These are phyloP conservation scores for Saksenaea oblongispora DNA, from an alignment of 371 early-diverging fungal species.

Conservation along the genomic window DNA sequence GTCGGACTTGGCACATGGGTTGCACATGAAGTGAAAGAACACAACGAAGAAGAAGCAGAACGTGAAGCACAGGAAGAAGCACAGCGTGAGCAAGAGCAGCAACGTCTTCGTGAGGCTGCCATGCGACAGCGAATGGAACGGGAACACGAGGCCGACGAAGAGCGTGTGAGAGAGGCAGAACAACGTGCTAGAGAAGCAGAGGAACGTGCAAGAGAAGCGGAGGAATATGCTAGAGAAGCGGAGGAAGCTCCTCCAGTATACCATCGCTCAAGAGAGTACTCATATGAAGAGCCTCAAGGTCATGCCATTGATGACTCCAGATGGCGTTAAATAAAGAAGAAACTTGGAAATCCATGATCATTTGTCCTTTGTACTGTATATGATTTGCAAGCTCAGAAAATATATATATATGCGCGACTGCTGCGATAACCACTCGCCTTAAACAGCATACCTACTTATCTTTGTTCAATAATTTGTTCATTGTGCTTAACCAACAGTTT, in stretches of 20 bases:
- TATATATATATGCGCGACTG: too few species aligned
- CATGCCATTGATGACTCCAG: not conserved
- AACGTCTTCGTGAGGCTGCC: not conserved
- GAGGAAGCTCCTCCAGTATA: not conserved
- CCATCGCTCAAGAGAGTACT: not conserved
- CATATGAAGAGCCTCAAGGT: not conserved
- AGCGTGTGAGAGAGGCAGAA: not conserved
- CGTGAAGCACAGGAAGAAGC: constrained; percentile 8
- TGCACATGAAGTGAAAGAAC: constrained; percentile 27
- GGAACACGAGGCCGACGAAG: too few species aligned
- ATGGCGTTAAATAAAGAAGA: not conserved
- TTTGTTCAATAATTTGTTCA: too few species aligned
- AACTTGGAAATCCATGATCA: not conserved
- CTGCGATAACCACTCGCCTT: too few species aligned
- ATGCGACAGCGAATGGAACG: not conserved
- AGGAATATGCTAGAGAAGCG: not conserved
- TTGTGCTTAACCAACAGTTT: too few species aligned
- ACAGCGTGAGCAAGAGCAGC: not conserved
- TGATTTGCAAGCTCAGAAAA: too few species aligned
- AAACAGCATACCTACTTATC: too few species aligned
- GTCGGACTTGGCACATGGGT: constrained; percentile 40
- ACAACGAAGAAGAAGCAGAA: constrained; percentile 28
- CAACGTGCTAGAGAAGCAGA: not conserved
- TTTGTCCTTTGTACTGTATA: not conserved
- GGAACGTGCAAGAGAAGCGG: not conserved